Base-by-base conservation (phyloP, 441 rosid genomes). In the Corymbia citriodora region DNA sequence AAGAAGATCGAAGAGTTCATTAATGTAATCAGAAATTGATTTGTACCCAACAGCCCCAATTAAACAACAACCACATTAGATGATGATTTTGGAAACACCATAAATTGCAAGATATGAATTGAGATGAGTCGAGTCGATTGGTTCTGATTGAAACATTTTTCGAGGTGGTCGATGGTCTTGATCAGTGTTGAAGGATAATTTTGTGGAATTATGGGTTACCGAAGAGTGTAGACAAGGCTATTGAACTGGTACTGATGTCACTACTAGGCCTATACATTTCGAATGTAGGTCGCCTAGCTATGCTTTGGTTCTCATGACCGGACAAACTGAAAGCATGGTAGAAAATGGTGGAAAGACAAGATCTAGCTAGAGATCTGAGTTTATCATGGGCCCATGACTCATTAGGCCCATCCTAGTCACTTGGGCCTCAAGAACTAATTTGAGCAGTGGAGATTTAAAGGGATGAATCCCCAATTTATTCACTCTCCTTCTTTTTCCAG, bases 1-100 rank as follows among this genome's bases (percentile, higher is more conserved):
- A 36, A 36, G 50, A 74, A 74, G 16, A 74, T 40, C 11, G 50
- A 23, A 74, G 16, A 21, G 50, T 36, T 74, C 12, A 74, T 74
- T 12, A 40, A 40, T 74, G 16, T 12, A 36, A 74, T 74, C 8
- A 40, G 1, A 19, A 36, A 11, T 25, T 40, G 83, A 74, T 74
- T 74, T 36, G 50, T 74, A 74, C 27, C 1, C 0, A 1, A 19
- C 9, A 0, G 14, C 25, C 2, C 9, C 3, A 2, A 21, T 40
- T 74, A 12, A 36, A 21, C 5, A 21, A 36, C 29, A 0, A 11
- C 2, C 49, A 23, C 82, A 21, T 3, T 8, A 10, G 82, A 72
- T 13, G 49, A 36, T 74, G 45, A 19, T 74, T 0, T 74, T 11
- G 49, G 21, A 72, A 36, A 36, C 15, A 36, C 23, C 29, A 19